Conservation (phyloP, 768 basidiomycete genomes). For the Hirschioporus abietinus region DNA sequence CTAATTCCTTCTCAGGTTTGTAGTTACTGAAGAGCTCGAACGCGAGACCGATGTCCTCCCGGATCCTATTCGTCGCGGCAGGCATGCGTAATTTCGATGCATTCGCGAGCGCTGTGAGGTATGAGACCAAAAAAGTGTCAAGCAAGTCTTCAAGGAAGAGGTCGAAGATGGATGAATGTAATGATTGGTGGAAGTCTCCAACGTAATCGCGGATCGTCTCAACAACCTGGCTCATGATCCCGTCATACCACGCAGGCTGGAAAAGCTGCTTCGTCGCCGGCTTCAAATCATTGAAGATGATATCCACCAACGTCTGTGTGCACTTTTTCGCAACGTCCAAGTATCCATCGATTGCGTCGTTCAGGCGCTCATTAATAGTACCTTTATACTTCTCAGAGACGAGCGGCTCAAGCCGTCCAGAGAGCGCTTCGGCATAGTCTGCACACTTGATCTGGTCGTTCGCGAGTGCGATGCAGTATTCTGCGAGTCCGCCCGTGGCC, state of each 20-base stretch:
- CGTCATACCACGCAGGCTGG: conserved; percentile 85
- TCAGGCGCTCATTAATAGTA: conserved; percentile 79
- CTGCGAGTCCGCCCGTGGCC: conserved; percentile 80
- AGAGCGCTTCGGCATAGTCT: conserved; percentile 85
- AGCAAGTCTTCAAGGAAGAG: conserved; percentile 89
- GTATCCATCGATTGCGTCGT: conserved; percentile 97
- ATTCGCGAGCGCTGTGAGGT: conserved; percentile 82
- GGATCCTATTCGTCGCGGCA: conserved; percentile 75
- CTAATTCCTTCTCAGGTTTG: conserved; percentile 75
- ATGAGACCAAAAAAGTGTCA: conserved; percentile 83
- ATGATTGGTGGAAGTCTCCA: conserved; percentile 86
- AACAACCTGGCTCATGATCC: conserved; percentile 79
- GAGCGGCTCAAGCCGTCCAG: conserved; percentile 80
- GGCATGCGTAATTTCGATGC: conserved; percentile 86
- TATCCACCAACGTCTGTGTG: conserved; percentile 88
- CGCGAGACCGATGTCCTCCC: conserved; percentile 70
- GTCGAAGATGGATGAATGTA: conserved; percentile 88
- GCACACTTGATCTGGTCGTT: conserved; percentile 98
- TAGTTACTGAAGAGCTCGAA: conserved; percentile 78
- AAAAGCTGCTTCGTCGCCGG: conserved; percentile 83
- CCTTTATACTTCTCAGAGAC: conserved; percentile 89
- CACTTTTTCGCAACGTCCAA: conserved; percentile 98
- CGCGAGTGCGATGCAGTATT: conserved; percentile 93
- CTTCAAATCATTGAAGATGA: conserved; percentile 93
- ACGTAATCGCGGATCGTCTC: conserved; percentile 97